These are phyloP conservation scores for Xylaria intraflava DNA, from an alignment of 495 filamentous ascomycete genomes.

Conservation along the genomic window DNA sequence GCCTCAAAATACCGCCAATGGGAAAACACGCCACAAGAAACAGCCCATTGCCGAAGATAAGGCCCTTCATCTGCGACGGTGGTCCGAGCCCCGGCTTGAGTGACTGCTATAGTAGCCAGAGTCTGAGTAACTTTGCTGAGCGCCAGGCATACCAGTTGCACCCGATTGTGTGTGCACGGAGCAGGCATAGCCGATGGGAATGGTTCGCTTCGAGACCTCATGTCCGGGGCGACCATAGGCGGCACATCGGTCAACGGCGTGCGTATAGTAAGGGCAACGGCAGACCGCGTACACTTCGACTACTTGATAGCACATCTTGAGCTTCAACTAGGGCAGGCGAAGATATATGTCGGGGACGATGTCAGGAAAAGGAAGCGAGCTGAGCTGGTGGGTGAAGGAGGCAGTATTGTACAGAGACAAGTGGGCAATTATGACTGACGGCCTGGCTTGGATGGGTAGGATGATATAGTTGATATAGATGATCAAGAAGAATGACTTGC, in stretches of 20 bases:
- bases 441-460: constrained; percentile 8
- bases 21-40: constrained; percentile 38
- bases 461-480: constrained; percentile 13
- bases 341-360: constrained; percentile 17
- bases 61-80: constrained; percentile 44
- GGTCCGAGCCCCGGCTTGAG: constrained; percentile 38
- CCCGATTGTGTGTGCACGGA: constrained; percentile 47
- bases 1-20: constrained; percentile 41
- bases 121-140: constrained; percentile 39
- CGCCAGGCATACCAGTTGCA: constrained; percentile 16
- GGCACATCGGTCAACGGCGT: constrained; percentile 68
- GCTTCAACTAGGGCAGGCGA: constrained; percentile 6
- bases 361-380: constrained; percentile 7
- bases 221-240: constrained; percentile 68
- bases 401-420: background rate
- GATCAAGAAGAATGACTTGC: background rate
- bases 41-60: constrained; percentile 48
- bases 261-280: constrained; percentile 73
- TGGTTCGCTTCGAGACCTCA: constrained; percentile 60
- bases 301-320: constrained; percentile 64
- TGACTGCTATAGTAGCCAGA: constrained; percentile 46
- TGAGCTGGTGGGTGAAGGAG: constrained; percentile 14
- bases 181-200: constrained; percentile 78
- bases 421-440: background rate
- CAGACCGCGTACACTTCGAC: constrained; percentile 73